Base-by-base conservation (phyloP, 1,284 basidiomycete species). In the Marasmius oreades region DNA sequence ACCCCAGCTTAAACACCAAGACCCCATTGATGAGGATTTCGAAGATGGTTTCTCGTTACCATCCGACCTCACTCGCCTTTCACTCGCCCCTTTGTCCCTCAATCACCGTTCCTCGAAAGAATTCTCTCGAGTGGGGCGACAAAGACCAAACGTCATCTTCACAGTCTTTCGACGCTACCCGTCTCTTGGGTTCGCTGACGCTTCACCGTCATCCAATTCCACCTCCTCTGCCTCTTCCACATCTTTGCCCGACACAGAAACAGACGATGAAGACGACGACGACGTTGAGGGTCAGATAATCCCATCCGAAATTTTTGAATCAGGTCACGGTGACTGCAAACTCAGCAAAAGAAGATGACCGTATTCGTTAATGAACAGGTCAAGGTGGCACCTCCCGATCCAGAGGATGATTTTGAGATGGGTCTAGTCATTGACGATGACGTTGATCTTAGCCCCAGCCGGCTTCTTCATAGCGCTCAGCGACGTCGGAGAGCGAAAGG, bases 71-170 rank as follows among this genome's bases (percentile, higher is more conserved):
- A n/a, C n/a, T n/a, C n/a, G n/a, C n/a, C n/a, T n/a, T n/a, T n/a
- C n/a, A n/a, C n/a, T n/a, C n/a, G n/a, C n/a, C n/a, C n/a, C n/a
- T n/a, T n/a, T n/a, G n/a, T n/a, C n/a, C n/a, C n/a, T n/a, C n/a
- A n/a, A 77, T 62, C 86, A 88, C 65, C 82, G 86, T 51, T 79
- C 84, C 10, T 92, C 90, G n/a, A 57, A 91, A 90, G 72, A 82
- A 82, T 52, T 91, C 90, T 1, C 76, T 92, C 23, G 88, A 91
- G 70, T 92, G 89, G 88, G 86, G 86, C 34, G 89, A 91, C 72
- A 86, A 83, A 68, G 88, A 92, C 64, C 82, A 88, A 54, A 88
- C 89, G 1, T 83, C 80, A 1, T 90, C 90, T 11, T 92, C 90
- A 2, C 86, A 89, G 64, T 91, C 89, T 14, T 92, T 90, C 23